These are phyloP conservation scores for Phoma sp. DNA, from an alignment of 2,329 filamentous ascomycete genomes.

Conservation along the genomic window DNA sequence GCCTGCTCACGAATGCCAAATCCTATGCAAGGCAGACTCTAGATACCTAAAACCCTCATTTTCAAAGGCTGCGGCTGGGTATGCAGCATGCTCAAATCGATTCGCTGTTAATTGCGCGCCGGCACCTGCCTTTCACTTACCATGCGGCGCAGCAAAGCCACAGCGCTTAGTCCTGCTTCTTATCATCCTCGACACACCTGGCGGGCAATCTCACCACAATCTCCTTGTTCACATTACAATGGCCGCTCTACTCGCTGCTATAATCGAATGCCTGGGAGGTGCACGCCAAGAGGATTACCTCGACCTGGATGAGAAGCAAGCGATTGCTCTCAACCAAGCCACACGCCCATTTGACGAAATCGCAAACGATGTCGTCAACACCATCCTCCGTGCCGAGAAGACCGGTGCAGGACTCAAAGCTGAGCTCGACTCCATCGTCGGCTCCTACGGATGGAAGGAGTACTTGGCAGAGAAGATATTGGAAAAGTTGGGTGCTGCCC, in stretches of 20 bases:
- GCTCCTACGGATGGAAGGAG: conserved; percentile 38
- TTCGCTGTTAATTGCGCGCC: neutral
- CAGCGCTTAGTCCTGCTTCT: conserved; percentile 5
- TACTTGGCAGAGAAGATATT: conserved; percentile 38
- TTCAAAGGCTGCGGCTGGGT: neutral
- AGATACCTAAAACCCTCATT: neutral
- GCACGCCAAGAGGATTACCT: neutral
- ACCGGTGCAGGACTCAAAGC: conserved; percentile 23
- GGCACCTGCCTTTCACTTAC: neutral
- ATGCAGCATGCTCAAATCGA: neutral
- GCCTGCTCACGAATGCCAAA: too few relatives aligned
- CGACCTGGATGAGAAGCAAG: conserved; percentile 23
- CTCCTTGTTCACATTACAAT: neutral
- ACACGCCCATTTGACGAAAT: conserved; percentile 17
- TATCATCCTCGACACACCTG: neutral
- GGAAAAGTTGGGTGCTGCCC: conserved; percentile 30
- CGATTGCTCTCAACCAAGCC: conserved; percentile 3
- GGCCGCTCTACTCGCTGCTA: neutral
- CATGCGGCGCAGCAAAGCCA: conserved; percentile 2
- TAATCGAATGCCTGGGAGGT: conserved; percentile 2
- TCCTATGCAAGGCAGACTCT: too few relatives aligned
- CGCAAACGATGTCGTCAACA: conserved; percentile 26
- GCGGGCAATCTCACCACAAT: neutral
- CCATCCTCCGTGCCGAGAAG: conserved; percentile 25
- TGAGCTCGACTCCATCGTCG: conserved; percentile 34